phyloP scores from a whole-genome alignment of 768 basidiomycete species.

The Termitomyces bulborhizus region DNA sequence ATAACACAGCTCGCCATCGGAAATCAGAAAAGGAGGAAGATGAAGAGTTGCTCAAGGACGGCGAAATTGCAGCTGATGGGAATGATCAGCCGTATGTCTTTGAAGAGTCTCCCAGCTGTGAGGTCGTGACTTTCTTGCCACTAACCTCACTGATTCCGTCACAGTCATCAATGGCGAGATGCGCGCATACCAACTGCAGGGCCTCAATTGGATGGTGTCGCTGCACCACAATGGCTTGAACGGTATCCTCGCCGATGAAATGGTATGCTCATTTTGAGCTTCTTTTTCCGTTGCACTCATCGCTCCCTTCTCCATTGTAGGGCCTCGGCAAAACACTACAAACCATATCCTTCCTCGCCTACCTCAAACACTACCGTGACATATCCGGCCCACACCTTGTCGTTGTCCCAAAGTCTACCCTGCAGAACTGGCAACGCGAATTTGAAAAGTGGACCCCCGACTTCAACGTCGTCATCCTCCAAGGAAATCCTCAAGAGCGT shows the following conservation, averaged over 20 bases:
- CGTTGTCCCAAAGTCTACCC: conserved; percentile 97
- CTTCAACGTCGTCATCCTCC: conserved; percentile 73
- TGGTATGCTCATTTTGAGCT: conserved; percentile 39
- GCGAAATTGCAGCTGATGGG: conserved; percentile 71
- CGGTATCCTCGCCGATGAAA: conserved; percentile 96
- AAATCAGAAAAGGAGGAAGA: conserved; percentile 99
- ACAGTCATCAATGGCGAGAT: conserved; percentile 85
- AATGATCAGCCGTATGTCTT: conserved; percentile 92
- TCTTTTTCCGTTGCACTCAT: not conserved
- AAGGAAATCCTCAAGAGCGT: conserved; percentile 88
- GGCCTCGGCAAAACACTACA: conserved; percentile 98
- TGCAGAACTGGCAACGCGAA: conserved; percentile 96
- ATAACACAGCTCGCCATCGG: conserved; percentile 74
- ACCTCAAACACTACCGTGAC: conserved; percentile 79
- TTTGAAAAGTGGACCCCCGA: conserved; percentile 89
- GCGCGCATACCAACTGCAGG: conserved; percentile 93
- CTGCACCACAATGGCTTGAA: conserved; percentile 95
- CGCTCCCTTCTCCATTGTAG: conserved; percentile 27
- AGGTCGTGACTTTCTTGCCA: conserved; percentile 17
- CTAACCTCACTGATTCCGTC: not conserved
- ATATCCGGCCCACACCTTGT: conserved; percentile 85
- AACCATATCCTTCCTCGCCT: conserved; percentile 95
- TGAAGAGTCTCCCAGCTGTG: conserved; percentile 89
- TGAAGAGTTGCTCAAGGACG: conserved; percentile 87
- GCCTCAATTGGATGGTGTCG: conserved; percentile 96